Percentiles rank a stretch among this genome's conserved stretches.
These are phyloP conservation scores for Achaetomiella virescens DNA, from an alignment of 495 filamentous ascomycete genomes.

Conservation along the genomic window DNA sequence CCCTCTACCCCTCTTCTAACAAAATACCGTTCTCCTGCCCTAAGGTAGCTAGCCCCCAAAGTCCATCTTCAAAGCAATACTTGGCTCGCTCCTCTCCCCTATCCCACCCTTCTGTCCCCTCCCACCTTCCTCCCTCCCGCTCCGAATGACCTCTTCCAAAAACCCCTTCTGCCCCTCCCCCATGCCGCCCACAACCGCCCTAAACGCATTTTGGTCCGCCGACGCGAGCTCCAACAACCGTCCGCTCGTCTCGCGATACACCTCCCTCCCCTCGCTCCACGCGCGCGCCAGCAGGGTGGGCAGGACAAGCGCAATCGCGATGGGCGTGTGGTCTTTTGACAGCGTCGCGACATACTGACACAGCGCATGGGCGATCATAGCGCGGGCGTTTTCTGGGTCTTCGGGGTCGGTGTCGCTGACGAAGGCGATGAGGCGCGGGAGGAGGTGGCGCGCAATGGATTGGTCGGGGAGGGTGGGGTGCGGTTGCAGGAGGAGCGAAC, in stretches of 20 bases:
- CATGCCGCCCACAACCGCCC: constrained; percentile 67
- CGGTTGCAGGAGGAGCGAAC: constrained; percentile 65
- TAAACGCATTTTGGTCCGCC: constrained; percentile 64
- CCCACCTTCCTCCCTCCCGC: constrained; percentile 37
- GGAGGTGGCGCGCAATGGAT: constrained; percentile 63
- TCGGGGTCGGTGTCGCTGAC: constrained; percentile 56
- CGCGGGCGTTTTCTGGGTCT: constrained; percentile 68
- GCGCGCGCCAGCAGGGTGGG: constrained; percentile 76
- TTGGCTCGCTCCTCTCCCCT: constrained; percentile 58
- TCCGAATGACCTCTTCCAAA: constrained; percentile 76
- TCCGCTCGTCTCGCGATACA: constrained; percentile 66
- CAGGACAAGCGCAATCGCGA: constrained; percentile 66
- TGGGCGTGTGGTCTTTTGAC: constrained; percentile 41
- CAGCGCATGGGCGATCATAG: constrained; percentile 64
- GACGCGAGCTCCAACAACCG: constrained; percentile 77
- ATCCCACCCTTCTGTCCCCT: constrained; percentile 26
- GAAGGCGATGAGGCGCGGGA: constrained; percentile 73
- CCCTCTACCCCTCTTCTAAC: not conserved
- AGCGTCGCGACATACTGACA: constrained; percentile 59
- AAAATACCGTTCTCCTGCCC: not conserved
- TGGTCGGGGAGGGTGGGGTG: constrained; percentile 61
- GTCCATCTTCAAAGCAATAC: constrained; percentile 90
- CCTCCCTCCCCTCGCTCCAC: constrained; percentile 39
- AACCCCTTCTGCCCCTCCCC: constrained; percentile 62
- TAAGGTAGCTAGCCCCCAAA: constrained; percentile 50